Evolutionary conservation across 306 rosid species (phyloP), one percentile per base, ranked within the genome.

Genomic region (Begonia masoniana): DNA sequence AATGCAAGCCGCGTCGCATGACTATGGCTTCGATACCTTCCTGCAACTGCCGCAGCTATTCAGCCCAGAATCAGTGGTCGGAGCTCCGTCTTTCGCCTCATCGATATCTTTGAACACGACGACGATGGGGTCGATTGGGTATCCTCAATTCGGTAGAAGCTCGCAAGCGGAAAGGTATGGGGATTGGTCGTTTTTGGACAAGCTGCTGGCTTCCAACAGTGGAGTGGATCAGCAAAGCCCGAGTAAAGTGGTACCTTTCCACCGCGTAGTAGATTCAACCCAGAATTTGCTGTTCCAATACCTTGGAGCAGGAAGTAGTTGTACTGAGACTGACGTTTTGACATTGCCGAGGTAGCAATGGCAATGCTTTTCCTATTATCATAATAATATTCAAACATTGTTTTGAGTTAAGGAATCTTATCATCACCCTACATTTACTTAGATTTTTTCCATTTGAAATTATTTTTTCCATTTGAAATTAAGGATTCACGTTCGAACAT

Each of bases 111-210:
- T 81, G 65, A 84, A 67, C 67, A 58, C 78, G 43, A 57, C 78
- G 43, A 57, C 39, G 46, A n/a, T 41, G 12, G 26, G 70, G 75
- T 79, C 77, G 65, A 63, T 76, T 54, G 85, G 84, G 54, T 82
- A 87, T 52, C 74, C 87, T 47, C 91, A 82, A 55, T 80, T 68
- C 62, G 54, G 41, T 10, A 60, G 60, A 15, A 71, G 70, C 49
- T 50, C 75, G 78, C 87, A 62, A 17, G 83, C 59, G 5, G 69
- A 79, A 51, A 78, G 94, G 55, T 67, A 31, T 51, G 80, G 82
- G 41, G 94, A 85, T 26, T 91, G 97, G 97, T 78, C 92, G 1
- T 91, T 91, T 73, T 79, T 85, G 85, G 94, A 85, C 60, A 91
- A 86, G 76, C 78, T 91, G 10, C 85, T 91, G 14, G 71, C 86